Base-by-base conservation (phyloP, 805 yeast species). In the Candida patagonica region DNA sequence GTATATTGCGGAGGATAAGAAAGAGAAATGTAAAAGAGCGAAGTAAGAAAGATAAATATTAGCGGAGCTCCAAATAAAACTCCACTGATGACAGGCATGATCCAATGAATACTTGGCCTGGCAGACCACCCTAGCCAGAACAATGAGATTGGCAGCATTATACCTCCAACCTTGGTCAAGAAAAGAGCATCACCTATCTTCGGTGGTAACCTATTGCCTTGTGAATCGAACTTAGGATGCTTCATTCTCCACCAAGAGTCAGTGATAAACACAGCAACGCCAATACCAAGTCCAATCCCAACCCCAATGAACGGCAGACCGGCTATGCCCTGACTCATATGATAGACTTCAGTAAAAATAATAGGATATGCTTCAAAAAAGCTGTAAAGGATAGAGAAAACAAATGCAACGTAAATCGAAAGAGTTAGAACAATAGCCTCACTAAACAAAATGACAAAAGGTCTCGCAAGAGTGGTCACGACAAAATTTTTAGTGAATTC, bases 41-140 rank as follows among this genome's bases (percentile, higher is more conserved):
- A 15, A 22, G 26, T 15, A 16, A 33, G 27, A 20, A 33, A 33
- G 16, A 33, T 33, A 8, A 33, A 23, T 17, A 33, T 33, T 20
- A 33, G 17, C 2, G 37, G 37, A 8, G 27, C 27, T 33, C 37
- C 37, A 20, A 33, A 33, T 23, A 71, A 49, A 7, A 65, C 65
- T n/a, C 76, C 68, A 6, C 76, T 80, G 31, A 76, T 59, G 57
- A 71, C 65, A 22, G 80, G 83, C 6, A 67, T 73, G 12, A 69
- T 58, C 77, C 77, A 73, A 46, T 63, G 74, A 19, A 69, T 55
- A 8, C 47, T 47, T 35, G 57, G 56, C 23, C 54, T 51, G 40
- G 76, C 70, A 0, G 80, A 64, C 85, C 85, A 80, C 8, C 80
- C 81, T 50, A 76, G 66, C 55, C 78, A 57, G 51, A 79, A 74